These are phyloP conservation scores for Austroboletus niveus DNA, from an alignment of 1,284 basidiomycete genomes.

Conservation along the genomic window DNA sequence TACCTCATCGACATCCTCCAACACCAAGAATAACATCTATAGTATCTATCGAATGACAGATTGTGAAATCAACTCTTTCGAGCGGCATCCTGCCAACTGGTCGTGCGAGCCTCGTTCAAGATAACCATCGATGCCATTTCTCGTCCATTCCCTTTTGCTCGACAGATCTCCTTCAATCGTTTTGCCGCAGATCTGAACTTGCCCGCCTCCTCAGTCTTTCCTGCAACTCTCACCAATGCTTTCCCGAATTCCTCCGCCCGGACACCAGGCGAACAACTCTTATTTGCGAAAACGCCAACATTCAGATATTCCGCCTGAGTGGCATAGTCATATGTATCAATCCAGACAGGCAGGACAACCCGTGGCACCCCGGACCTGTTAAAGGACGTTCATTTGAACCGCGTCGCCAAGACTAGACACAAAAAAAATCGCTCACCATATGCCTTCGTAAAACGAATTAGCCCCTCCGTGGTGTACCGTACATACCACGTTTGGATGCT, in stretches of 20 bases:
- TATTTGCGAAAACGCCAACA: conserved; percentile 11
- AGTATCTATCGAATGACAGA: no score
- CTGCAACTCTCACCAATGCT: conserved; percentile 9
- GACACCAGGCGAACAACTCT: conserved; percentile 5
- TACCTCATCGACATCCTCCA: no score
- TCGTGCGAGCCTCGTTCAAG: not conserved
- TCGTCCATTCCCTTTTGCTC: not conserved
- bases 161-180: conserved; percentile 1
- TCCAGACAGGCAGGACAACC: conserved; percentile 4
- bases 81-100: no score
- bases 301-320: conserved; percentile 10
- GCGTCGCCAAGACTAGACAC: no score
- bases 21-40: no score
- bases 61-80: no score
- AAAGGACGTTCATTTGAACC: no score
- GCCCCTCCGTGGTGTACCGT: conserved; percentile 4
- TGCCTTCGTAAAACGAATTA: conserved; percentile 1
- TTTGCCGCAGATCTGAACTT: conserved; percentile 6
- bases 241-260: conserved; percentile 9
- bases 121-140: conserved; percentile 1
- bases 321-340: conserved; percentile 17
- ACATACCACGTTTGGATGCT: conserved; percentile 14
- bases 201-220: conserved; percentile 2
- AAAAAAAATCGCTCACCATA: no score
- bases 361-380: conserved; percentile 3